These are phyloP conservation scores for Populus pruinosa DNA, from an alignment of 345 rosid genomes.

Conservation along the genomic window DNA sequence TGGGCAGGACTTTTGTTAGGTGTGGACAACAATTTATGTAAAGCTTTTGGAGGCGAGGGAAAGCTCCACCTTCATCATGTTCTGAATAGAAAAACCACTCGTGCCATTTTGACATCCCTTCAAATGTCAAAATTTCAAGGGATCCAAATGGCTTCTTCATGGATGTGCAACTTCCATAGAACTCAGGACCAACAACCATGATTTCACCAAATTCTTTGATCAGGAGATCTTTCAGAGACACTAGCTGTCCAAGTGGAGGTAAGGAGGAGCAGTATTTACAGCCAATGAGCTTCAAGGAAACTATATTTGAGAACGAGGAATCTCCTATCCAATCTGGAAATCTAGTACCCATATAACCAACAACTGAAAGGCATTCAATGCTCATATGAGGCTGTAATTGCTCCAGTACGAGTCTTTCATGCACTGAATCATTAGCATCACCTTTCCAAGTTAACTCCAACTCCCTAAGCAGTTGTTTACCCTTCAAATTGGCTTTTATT, in stretches of 20 bases:
- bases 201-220: neutral
- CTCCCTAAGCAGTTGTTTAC: neutral
- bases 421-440: neutral
- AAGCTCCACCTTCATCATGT: slow-evolving; percentile 10
- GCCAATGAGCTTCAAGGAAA: neutral
- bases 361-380: neutral
- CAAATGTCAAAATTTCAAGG: slow-evolving; percentile 11
- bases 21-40: slow-evolving; percentile 8
- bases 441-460: neutral
- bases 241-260: slow-evolving; percentile 17
- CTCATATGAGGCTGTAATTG: neutral
- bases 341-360: slow-evolving; percentile 2
- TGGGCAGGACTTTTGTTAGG: slow-evolving; percentile 6
- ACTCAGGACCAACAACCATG: slow-evolving; percentile 5
- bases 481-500: neutral
- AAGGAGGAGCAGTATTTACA: slow-evolving; percentile 2
- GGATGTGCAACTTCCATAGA: slow-evolving; percentile 7
- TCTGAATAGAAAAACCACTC: neutral
- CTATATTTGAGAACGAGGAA: neutral
- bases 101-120: slow-evolving; percentile 6
- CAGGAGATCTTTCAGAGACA: neutral
- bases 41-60: slow-evolving; percentile 13
- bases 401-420: neutral
- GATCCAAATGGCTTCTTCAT: slow-evolving; percentile 10
- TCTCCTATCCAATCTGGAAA: slow-evolving; percentile 9